phyloP scores from a whole-genome alignment of 805 yeast genomes.

The Ogataea paradorogensis region DNA sequence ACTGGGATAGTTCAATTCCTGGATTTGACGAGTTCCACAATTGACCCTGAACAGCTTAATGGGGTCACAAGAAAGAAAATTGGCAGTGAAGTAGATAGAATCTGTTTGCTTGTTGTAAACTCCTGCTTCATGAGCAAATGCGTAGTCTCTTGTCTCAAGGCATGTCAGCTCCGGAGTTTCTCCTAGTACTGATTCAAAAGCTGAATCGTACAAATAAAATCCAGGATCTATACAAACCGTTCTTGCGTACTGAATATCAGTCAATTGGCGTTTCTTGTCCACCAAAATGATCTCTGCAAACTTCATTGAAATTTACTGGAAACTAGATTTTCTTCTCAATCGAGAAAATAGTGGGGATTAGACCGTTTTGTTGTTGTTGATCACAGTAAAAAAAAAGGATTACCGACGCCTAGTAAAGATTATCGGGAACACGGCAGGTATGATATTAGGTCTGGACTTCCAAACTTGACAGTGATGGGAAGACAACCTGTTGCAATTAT shows the following conservation, averaged over 20 bases:
- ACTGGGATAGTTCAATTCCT: slow-evolving; percentile 2
- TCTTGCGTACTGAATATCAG: slow-evolving; percentile 7
- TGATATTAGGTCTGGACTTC: too few relatives aligned
- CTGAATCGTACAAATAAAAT: slow-evolving; percentile 5
- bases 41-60: slow-evolving; percentile 6
- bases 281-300: background rate
- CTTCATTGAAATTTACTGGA: background rate
- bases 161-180: background rate
- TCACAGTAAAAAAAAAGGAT: too few relatives aligned
- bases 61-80: slow-evolving; percentile 7
- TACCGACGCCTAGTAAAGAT: too few relatives aligned
- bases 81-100: slow-evolving; percentile 10
- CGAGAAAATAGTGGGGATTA: background rate
- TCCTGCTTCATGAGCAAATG: slow-evolving; percentile 14
- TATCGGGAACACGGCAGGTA: too few relatives aligned
- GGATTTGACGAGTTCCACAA: slow-evolving; percentile 5
- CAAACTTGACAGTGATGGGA: too few relatives aligned
- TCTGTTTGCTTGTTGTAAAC: slow-evolving; percentile 9
- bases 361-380: too few relatives aligned
- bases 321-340: too few relatives aligned
- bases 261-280: slow-evolving; percentile 4
- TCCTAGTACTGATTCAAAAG: slow-evolving; percentile 5
- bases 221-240: background rate
- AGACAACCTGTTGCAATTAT: too few relatives aligned
- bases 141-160: slow-evolving; percentile 3